Percentiles rank a stretch among this genome's conserved stretches.
phyloP scores from a whole-genome alignment of 2,329 filamentous ascomycete species.

The Aspergillus tamarii region DNA sequence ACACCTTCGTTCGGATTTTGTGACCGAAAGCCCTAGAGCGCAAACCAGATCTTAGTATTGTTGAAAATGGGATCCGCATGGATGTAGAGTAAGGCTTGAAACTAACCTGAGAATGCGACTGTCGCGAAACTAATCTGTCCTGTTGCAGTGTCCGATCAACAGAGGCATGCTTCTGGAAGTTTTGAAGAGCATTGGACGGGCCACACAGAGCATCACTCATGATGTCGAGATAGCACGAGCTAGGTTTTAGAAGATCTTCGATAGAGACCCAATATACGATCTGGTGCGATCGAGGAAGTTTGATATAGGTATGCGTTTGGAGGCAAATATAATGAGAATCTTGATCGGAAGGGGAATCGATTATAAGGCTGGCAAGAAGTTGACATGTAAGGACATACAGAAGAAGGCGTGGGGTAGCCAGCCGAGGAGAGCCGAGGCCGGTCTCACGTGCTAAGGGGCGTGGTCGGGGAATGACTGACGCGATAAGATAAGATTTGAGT shows the following conservation, averaged over 20 bases:
- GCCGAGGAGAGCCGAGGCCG: constrained; percentile 23
- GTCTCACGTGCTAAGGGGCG: constrained; percentile 24
- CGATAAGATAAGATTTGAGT: constrained; percentile 35
- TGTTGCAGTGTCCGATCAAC: constrained; percentile 73
- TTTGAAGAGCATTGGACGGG: constrained; percentile 74
- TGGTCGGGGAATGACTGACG: constrained; percentile 6
- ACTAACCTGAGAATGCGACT: constrained; percentile 59
- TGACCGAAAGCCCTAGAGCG: constrained; percentile 64
- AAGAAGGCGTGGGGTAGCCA: not conserved
- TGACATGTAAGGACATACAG: not conserved
- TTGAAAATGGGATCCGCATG: not conserved
- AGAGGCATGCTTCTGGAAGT: constrained; percentile 70
- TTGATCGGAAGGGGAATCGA: not conserved
- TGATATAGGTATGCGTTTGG: not conserved
- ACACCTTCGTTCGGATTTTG: constrained; percentile 56
- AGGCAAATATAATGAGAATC: not conserved
- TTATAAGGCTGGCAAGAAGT: constrained; percentile 3
- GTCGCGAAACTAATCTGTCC: constrained; percentile 64
- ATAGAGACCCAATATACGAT: not conserved
- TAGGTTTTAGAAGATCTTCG: not conserved
- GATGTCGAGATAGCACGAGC: constrained; percentile 25
- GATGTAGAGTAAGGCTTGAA: not conserved
- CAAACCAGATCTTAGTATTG: constrained; percentile 18
- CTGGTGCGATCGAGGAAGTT: not conserved
- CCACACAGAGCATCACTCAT: constrained; percentile 74